These are phyloP conservation scores for Aspergillus tamarii DNA, from an alignment of 2,329 filamentous ascomycete species.

Conservation along the genomic window DNA sequence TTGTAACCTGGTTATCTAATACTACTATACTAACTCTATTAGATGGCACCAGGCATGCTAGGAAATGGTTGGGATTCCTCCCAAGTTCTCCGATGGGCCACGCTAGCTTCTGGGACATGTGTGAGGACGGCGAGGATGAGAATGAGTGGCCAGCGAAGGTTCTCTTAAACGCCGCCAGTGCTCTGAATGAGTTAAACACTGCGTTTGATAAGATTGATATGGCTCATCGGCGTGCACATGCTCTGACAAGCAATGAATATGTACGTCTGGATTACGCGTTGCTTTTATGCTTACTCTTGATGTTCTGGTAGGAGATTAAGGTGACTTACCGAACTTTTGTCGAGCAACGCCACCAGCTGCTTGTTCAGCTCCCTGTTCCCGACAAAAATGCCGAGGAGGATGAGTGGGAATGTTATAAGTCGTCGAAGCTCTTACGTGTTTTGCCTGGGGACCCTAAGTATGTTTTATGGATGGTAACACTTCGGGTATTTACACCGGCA, in stretches of 20 bases:
- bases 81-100: background rate
- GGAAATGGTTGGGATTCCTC: background rate
- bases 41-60: background rate
- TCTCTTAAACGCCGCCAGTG: background rate
- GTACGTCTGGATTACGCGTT: background rate
- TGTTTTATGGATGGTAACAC: background rate
- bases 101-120: background rate
- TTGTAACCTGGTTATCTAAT: background rate
- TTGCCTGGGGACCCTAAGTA: background rate
- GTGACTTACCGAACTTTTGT: background rate
- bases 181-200: background rate
- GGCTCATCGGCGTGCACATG: background rate
- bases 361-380: background rate
- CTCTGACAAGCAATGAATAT: rapidly evolving
- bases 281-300: background rate
- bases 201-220: background rate
- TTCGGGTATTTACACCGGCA: background rate
- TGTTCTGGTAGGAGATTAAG: background rate
- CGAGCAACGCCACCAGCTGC: background rate
- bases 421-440: background rate
- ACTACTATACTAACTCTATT: background rate
- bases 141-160: background rate
- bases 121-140: background rate
- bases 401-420: background rate
- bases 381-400: rapidly evolving